Base-by-base conservation (phyloP, 768 basidiomycete species). In the Boletus rufocinnamomeus region DNA sequence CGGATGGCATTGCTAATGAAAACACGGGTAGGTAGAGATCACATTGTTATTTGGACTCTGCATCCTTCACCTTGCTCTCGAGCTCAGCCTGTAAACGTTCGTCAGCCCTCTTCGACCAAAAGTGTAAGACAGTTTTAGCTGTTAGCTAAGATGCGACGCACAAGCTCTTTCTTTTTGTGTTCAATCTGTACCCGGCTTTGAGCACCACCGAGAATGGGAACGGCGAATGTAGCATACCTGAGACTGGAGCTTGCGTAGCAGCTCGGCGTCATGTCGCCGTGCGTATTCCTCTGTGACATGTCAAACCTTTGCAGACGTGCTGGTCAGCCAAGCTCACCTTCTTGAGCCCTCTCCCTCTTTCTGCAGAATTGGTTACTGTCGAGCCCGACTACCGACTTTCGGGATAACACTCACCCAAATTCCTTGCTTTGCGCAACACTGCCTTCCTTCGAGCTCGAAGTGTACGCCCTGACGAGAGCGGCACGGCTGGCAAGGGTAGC, bases 331-430 rank as follows among this genome's bases (percentile, higher is more conserved):
- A 65, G 35, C 58, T 45, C 17, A 79, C 82, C 79, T 75, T 91
- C 89, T 52, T 88, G 82, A 21, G 88, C 89, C 68, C 81, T 85
- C 72, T 90, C 89, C 73, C 83, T 89, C 73, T 84, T 84, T 66
- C 89, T 91, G 70, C n/a, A 27, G 13, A 25, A 7, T 10, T 16
- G 50, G 32, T 69, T 25, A 54, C 30, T 25, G 17, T 35, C 35
- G 11, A 38, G 17, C 4, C 11, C 6, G 6, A n/a, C 27, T 19
- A 3, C n/a, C 37, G 27, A 45, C 17, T 21, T 14, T 17, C 17
- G 27, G 19, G 47, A 25, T 27, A 8, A 47, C 21, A 59, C 80
- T 54, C 64, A 87, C 88, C 78, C 80, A 75, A 90, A 89, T 52
- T 79, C 83, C 69, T 72, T 81, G 56, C 83, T 84, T 62, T 83